These are phyloP conservation scores for Rosa rugosa DNA, from an alignment of 306 rosid genomes.

Conservation along the genomic window DNA sequence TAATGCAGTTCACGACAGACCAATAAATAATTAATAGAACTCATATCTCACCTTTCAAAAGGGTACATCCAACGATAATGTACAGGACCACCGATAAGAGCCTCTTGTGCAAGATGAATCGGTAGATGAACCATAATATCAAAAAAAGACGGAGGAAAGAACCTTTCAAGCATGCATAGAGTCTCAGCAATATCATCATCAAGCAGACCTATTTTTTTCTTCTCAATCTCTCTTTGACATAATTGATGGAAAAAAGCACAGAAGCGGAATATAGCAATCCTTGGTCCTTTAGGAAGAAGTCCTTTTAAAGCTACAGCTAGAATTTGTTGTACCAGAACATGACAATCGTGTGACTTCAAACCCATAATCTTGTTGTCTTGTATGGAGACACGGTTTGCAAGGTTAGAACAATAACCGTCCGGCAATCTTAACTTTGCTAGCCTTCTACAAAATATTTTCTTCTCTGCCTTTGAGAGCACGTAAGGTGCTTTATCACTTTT, in stretches of 20 bases:
- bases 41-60: no score
- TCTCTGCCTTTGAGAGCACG: background rate
- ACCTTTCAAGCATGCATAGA: background rate
- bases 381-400: background rate
- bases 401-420: background rate
- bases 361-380: no score
- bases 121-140: no score
- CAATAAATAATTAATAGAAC: no score
- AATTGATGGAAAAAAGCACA: background rate
- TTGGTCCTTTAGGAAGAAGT: background rate
- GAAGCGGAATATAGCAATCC: background rate
- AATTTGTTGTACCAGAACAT: no score
- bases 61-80: no score
- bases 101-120: no score
- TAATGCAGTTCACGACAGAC: no score
- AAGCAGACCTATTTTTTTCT: background rate
- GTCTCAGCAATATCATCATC: background rate
- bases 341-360: no score
- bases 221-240: background rate
- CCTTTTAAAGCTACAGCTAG: no score
- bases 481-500: background rate
- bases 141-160: no score
- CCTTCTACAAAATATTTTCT: background rate
- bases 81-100: no score
- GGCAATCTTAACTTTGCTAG: background rate